A percentile compares a stretch with the other conserved stretches of the same genome.
Evolutionary conservation across 2,329 filamentous ascomycete genomes (phyloP).

Genomic region (Neonectria coccinea): DNA sequence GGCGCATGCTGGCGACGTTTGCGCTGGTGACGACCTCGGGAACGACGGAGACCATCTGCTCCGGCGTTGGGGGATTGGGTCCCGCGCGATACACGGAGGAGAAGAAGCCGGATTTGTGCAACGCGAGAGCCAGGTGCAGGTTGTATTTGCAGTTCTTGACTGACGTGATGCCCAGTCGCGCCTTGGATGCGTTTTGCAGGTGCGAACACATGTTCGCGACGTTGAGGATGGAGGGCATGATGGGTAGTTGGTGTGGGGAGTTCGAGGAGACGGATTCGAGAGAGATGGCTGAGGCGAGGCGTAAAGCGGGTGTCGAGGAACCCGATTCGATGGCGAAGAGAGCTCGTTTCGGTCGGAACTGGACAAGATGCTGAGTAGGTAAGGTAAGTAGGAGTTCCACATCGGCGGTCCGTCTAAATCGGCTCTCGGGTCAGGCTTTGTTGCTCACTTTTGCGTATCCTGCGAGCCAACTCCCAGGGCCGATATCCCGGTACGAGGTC

Average conservation of each 20-base stretch:
- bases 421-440: neutral
- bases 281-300: neutral
- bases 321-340: neutral
- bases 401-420: constrained; percentile 4
- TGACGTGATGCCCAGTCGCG: constrained; percentile 86
- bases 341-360: constrained; percentile 16
- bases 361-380: constrained; percentile 15
- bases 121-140: constrained; percentile 77
- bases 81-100: constrained; percentile 81
- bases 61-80: constrained; percentile 63
- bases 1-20: constrained; percentile 79
- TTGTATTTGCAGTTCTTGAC: constrained; percentile 85
- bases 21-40: constrained; percentile 71
- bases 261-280: constrained; percentile 6
- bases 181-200: constrained; percentile 87
- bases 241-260: constrained; percentile 22
- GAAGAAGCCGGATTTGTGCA: constrained; percentile 87
- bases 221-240: constrained; percentile 69
- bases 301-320: neutral
- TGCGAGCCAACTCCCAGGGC: constrained; percentile 3
- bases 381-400: constrained; percentile 24
- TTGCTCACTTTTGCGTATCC: constrained; percentile 31
- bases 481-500: neutral
- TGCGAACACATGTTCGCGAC: constrained; percentile 88
- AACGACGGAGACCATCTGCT: constrained; percentile 58